A percentile compares a stretch with the other conserved stretches of the same genome.
phyloP scores from a whole-genome alignment of 2,329 filamentous ascomycete genomes.

The Paecilomyces formosus region DNA sequence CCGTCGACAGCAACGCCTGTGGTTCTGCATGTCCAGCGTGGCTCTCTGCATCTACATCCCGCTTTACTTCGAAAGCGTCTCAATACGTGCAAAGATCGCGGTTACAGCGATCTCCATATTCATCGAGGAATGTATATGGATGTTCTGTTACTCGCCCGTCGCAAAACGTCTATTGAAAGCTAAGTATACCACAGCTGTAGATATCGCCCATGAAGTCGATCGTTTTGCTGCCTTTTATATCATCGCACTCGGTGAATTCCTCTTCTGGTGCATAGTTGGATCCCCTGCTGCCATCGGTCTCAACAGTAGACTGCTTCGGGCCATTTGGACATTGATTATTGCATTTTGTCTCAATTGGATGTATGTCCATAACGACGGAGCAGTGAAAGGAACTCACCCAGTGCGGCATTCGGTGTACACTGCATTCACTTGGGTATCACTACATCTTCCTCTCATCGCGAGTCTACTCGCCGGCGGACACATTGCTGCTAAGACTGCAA shows the following conservation, averaged over 20 bases:
- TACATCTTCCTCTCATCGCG: slow-evolving; percentile 41
- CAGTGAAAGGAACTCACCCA: slow-evolving; percentile 36
- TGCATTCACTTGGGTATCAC: slow-evolving; percentile 39
- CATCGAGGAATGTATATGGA: slow-evolving; percentile 38
- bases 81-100: slow-evolving; percentile 35
- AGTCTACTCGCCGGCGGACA: slow-evolving; percentile 43
- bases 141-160: slow-evolving; percentile 38
- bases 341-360: slow-evolving; percentile 47
- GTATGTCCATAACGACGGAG: slow-evolving; percentile 44
- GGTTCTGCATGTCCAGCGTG: slow-evolving; percentile 36
- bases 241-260: slow-evolving; percentile 46
- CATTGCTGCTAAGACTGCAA: slow-evolving; percentile 35
- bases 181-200: slow-evolving; percentile 42
- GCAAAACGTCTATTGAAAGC: slow-evolving; percentile 37
- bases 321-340: slow-evolving; percentile 43
- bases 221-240: slow-evolving; percentile 47
- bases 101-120: slow-evolving; percentile 37
- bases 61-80: slow-evolving; percentile 37
- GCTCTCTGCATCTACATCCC: slow-evolving; percentile 38
- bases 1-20: slow-evolving; percentile 38
- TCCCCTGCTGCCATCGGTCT: slow-evolving; percentile 40
- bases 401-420: slow-evolving; percentile 39
- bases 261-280: slow-evolving; percentile 43
- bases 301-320: slow-evolving; percentile 37
- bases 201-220: slow-evolving; percentile 45